phyloP scores from a whole-genome alignment of 208 protist genomes.

The Phytomonas francai region DNA sequence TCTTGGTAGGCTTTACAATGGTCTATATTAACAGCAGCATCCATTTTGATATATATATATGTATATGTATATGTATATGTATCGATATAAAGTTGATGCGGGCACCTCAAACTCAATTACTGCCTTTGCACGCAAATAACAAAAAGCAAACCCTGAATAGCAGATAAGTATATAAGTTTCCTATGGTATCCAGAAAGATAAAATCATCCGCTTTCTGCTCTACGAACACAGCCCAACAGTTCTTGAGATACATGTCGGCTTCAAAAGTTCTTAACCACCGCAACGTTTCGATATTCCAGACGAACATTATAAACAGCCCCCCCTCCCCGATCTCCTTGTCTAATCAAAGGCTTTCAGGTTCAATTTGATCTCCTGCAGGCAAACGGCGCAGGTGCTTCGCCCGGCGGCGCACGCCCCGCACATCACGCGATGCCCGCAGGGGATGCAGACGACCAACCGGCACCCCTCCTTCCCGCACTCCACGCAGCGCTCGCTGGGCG shows the following conservation, averaged over 20 bases:
- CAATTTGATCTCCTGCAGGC: conserved; percentile 33
- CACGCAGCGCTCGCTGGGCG: conserved; percentile 14
- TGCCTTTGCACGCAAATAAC: not conserved
- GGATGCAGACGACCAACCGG: conserved; percentile 47
- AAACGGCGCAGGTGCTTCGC: conserved; percentile 72
- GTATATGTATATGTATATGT: conserved; percentile 13
- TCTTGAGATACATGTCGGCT: no score
- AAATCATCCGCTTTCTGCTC: no score
- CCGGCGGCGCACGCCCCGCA: conserved; percentile 49
- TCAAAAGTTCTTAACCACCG: no score
- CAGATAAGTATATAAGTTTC: not conserved
- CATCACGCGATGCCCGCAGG: conserved; percentile 79
- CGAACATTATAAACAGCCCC: no score
- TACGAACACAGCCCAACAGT: no score
- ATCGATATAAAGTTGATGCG: conserved; percentile 1
- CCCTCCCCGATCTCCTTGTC: no score
- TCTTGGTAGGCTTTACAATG: no score
- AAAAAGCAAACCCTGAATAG: not conserved
- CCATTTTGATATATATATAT: conserved; percentile 7
- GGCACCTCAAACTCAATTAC: not conserved
- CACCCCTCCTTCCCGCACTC: conserved; percentile 27
- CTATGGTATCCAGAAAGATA: no score
- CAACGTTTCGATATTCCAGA: no score
- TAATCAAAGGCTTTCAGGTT: conserved; percentile 27
- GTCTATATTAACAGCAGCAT: not conserved